phyloP scores from a whole-genome alignment of 257 asterid species.

The Ilex asprella region DNA sequence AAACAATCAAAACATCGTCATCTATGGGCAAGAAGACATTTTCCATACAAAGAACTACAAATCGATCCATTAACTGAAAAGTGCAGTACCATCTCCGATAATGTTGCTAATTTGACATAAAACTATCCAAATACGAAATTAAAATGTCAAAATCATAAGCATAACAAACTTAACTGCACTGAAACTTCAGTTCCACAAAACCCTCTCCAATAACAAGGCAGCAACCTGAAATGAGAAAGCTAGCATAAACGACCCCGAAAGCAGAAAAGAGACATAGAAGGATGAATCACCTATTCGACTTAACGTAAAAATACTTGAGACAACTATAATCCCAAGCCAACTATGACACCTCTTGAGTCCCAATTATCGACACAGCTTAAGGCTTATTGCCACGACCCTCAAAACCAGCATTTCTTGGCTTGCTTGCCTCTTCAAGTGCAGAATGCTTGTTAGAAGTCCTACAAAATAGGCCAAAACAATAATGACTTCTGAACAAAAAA shows the following conservation, averaged over 20 bases:
- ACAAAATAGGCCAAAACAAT: constrained; percentile 19
- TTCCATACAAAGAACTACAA: not conserved
- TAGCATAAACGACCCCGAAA: constrained; percentile 29
- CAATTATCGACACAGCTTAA: constrained; percentile 25
- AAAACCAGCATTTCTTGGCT: constrained; percentile 40
- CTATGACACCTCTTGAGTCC: constrained; percentile 25
- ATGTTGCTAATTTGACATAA: constrained; percentile 23
- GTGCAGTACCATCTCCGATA: constrained; percentile 22
- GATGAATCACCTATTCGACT: constrained; percentile 29
- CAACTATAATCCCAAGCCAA: constrained; percentile 22
- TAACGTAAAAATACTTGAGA: constrained; percentile 15
- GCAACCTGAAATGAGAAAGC: constrained; percentile 49
- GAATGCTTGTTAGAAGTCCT: constrained; percentile 48
- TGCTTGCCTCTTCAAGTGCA: constrained; percentile 54
- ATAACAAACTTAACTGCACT: constrained; percentile 43
- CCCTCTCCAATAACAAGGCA: constrained; percentile 32
- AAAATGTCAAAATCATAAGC: constrained; percentile 26
- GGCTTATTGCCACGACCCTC: constrained; percentile 57
- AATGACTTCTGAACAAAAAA: constrained; percentile 15
- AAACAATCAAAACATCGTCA: not conserved
- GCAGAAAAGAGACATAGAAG: constrained; percentile 25
- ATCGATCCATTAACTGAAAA: not conserved
- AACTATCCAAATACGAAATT: constrained; percentile 19
- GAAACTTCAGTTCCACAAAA: constrained; percentile 28
- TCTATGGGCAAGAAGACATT: not conserved